Percentiles rank a stretch among this genome's conserved stretches.
Conservation (phyloP, 371 early-diverging fungal genomes). For the Lichtheimia hyalospora region DNA sequence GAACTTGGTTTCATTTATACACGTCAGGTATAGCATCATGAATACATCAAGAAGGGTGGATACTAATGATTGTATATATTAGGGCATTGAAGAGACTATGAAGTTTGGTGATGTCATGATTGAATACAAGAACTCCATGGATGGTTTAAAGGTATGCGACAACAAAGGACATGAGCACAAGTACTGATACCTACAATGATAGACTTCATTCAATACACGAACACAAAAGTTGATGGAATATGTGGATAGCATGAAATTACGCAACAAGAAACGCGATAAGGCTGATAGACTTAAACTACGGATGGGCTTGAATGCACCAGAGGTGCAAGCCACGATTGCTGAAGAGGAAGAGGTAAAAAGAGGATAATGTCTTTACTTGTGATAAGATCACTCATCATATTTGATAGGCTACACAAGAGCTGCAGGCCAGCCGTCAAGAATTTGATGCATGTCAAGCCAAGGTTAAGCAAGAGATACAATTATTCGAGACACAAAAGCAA, state of each 20-base stretch:
- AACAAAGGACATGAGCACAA: neutral
- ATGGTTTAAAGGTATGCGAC: slow-evolving; percentile 47
- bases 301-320: slow-evolving; percentile 42
- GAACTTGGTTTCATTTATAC: slow-evolving; percentile 53
- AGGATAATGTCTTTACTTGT: slow-evolving; percentile 5
- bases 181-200: neutral
- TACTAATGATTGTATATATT: neutral
- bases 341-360: slow-evolving; percentile 42
- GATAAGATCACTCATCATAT: neutral
- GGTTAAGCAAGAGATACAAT: slow-evolving; percentile 52
- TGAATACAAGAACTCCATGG: slow-evolving; percentile 57
- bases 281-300: slow-evolving; percentile 47
- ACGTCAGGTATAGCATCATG: slow-evolving; percentile 35
- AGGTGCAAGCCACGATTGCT: slow-evolving; percentile 40
- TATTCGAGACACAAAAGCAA: slow-evolving; percentile 53
- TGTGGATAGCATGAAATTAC: slow-evolving; percentile 49
- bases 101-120: slow-evolving; percentile 59
- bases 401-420: slow-evolving; percentile 33
- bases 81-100: slow-evolving; percentile 54
- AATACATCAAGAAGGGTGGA: neutral
- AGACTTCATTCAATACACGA: slow-evolving; percentile 55
- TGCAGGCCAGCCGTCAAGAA: slow-evolving; percentile 31
- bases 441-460: slow-evolving; percentile 48
- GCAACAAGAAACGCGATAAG: slow-evolving; percentile 50
- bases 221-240: slow-evolving; percentile 58